Conservation (phyloP, 345 rosid genomes). For the Nasturtium officinale region DNA sequence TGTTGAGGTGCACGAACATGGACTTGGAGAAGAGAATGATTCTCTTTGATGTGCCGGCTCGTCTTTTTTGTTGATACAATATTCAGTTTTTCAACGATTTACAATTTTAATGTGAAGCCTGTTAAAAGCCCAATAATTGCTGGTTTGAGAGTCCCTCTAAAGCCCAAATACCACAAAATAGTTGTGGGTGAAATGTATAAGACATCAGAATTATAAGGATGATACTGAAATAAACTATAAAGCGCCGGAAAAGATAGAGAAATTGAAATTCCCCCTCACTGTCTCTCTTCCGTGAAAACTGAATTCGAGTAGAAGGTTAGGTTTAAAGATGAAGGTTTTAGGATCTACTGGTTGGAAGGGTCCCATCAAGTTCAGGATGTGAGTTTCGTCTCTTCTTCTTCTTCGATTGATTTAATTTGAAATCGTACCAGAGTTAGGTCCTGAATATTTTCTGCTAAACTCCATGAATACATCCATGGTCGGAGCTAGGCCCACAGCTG, state of each 20-base stretch:
- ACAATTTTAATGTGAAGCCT: not conserved
- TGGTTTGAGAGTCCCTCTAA: not conserved
- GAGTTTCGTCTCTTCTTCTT: constrained; percentile 33
- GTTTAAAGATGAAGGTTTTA: constrained; percentile 35
- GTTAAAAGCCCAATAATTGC: constrained; percentile 2
- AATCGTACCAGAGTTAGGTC: constrained; percentile 6
- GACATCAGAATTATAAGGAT: not conserved
- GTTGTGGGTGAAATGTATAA: constrained; percentile 10
- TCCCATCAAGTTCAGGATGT: constrained; percentile 89
- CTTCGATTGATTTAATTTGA: constrained; percentile 17
- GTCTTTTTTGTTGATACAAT: not conserved
- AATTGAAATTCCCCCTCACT: not conserved
- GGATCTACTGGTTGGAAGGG: constrained; percentile 38
- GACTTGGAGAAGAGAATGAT: not conserved
- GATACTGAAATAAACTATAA: constrained; percentile 17
- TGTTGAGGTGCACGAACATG: constrained; percentile 39
- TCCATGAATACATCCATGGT: constrained; percentile 4
- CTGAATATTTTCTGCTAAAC: constrained; percentile 19
- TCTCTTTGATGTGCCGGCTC: constrained; percentile 31
- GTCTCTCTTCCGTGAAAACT: not conserved
- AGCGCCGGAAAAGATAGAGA: constrained; percentile 18
- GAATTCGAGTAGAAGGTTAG: not conserved
- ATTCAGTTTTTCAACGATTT: not conserved
- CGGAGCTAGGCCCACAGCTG: constrained; percentile 72
- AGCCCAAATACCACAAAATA: not conserved